Evolutionary conservation across 2,329 filamentous ascomycete species (phyloP), one percentile per base, ranked within the genome.

Genomic region (Dactylellina haptotyla): DNA sequence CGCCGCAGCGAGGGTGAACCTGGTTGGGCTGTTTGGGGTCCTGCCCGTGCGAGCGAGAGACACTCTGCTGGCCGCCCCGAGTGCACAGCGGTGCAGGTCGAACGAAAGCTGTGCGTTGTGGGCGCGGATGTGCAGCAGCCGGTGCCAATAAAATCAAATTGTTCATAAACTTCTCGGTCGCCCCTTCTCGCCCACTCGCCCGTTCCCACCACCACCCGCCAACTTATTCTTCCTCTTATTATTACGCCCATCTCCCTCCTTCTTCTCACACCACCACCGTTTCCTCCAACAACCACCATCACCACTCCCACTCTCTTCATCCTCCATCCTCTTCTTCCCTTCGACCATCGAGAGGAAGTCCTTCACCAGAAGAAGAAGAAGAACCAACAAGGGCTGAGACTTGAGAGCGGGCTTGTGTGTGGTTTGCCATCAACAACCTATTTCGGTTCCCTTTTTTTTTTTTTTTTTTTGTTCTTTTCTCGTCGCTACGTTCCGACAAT

Each of bases 111-210:
- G n/a, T n/a, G n/a, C n/a, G n/a, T n/a, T n/a, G n/a, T n/a, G n/a
- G n/a, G n/a, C n/a, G n/a, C n/a, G 34, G 34, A 45, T 45, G n/a
- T 20, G 41, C 41, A 45, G 41, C 41, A 45, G 16, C 41, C 41
- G 41, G 25, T 20, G 41, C 10, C 41, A 45, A 23, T 18, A 45
- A 45, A 45, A n/a, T n/a, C n/a, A n/a, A n/a, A n/a, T n/a, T n/a
- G n/a, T n/a, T n/a, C n/a, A 71, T 71, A 71, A 63, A 71, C 64
- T 67, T 71, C 66, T 56, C 58, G 66, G 58, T 58, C 64, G 66
- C 66, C 66, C 66, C 66, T 63, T 71, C 57, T 58, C 65, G 48
- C 66, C 53, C 58, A 26, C 30, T 30, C 48, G 28, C 39, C 25
- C 62, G 25, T 25, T 34, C 32, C 39, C 51, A 16, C 23, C 56